phyloP scores from a whole-genome alignment of 2,329 filamentous ascomycete species.

The Ophiosphaerella narmari region DNA sequence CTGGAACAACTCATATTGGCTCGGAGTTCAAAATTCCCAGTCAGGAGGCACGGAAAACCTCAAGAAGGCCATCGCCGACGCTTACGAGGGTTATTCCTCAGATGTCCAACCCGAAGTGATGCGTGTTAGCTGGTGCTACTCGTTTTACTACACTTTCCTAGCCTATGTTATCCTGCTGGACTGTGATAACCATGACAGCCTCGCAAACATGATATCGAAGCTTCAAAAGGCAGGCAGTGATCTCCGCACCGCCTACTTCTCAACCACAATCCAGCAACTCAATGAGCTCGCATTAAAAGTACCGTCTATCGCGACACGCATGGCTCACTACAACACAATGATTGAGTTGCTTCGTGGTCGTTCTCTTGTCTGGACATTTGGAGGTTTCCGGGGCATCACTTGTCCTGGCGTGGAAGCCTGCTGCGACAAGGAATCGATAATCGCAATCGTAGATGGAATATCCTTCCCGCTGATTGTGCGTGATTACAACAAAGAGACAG shows the following conservation, averaged over 20 bases:
- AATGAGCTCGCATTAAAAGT: not conserved
- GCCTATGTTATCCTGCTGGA: not conserved
- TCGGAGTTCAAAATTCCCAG: not conserved
- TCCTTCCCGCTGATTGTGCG: not conserved
- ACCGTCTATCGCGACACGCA: not conserved
- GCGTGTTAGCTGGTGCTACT: not conserved
- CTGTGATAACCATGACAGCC: not conserved
- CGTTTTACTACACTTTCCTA: not conserved
- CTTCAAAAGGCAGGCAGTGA: not conserved
- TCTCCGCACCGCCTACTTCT: not conserved
- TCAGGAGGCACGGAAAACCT: not conserved
- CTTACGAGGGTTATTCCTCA: not conserved
- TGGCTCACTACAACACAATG: not conserved
- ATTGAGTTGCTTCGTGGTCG: not conserved
- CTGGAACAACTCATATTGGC: not conserved
- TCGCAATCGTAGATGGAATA: not conserved
- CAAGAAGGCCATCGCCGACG: not conserved
- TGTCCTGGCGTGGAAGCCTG: not conserved
- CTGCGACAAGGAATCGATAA: not conserved
- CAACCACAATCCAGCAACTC: not conserved
- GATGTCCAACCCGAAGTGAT: not conserved
- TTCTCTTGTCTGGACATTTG: not conserved
- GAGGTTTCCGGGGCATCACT: not conserved
- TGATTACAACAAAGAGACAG: not conserved
- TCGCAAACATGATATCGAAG: not conserved